Evolutionary conservation across 1,139 yeast species (phyloP), one percentile per base, ranked within the genome.

Genomic region (Yamadazyma spencermartinsiae): DNA sequence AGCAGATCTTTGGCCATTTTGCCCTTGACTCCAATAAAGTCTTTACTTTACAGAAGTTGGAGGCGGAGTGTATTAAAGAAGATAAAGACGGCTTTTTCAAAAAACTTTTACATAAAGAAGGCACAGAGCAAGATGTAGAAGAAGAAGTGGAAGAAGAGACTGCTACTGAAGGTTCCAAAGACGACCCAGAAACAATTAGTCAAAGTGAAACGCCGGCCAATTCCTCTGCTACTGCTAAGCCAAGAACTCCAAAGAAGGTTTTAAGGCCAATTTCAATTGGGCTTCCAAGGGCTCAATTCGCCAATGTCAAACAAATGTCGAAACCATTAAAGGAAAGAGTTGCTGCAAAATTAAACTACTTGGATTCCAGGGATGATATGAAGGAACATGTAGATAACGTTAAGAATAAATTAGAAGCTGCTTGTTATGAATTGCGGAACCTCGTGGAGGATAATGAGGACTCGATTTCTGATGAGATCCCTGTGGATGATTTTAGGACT

Each of bases 341-440:
- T 4, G 32, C 48, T 7, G 45, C 43, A 7, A 61, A 61, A 40
- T 63, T 72, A 46, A 44, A 53, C 2, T 55, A 61, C 38, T 64
- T 71, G 52, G 63, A 65, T 38, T 44, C 49, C 6, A 68, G 65
- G 43, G 92, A 84, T 51, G 59, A 60, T 12, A 70, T 65, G 35
- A 68, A 79, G 43, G 58, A 65, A 24, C 60, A 65, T 37, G 57
- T 75, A 15, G 81, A 80, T 35, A 74, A 74, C 39, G 54, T 66
- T 23, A 69, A 71, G 49, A 84, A 84, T 51, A 52, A 64, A 18
- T 65, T 83, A 33, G 92, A 84, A 57, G 71, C 77, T 12, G 60
- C 69, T 13, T 63, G 85, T 40, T 84, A 84, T 55, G 73, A 68
- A 36, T 65, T 82, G 23, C 74, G 89, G 43, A 61, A 73, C 6